These are phyloP conservation scores for Isatis lusitanica DNA, from an alignment of 441 rosid species.

Conservation along the genomic window DNA sequence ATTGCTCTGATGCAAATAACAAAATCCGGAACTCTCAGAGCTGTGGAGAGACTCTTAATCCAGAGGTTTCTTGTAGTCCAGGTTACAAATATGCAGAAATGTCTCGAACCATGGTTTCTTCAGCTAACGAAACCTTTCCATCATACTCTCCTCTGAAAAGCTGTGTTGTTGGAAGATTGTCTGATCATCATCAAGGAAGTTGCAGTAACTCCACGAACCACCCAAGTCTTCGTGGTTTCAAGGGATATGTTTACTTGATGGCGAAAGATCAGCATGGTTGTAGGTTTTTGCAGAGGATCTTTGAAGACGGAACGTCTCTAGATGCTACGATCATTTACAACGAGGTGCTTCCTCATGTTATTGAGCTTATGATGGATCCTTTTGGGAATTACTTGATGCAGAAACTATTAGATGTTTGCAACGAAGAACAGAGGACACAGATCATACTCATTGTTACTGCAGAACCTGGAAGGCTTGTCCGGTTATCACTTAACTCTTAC, in stretches of 20 bases:
- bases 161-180: constrained; percentile 22
- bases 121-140: constrained; percentile 29
- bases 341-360: constrained; percentile 54
- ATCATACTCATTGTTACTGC: constrained; percentile 46
- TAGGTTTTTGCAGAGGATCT: constrained; percentile 47
- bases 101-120: background rate
- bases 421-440: constrained; percentile 51
- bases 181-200: constrained; percentile 17
- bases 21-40: background rate
- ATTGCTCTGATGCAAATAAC: background rate
- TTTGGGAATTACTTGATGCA: constrained; percentile 68
- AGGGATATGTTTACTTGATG: constrained; percentile 44
- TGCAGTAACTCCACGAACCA: constrained; percentile 10
- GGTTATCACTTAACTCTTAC: constrained; percentile 46
- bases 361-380: constrained; percentile 60
- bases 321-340: constrained; percentile 45
- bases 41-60: constrained; percentile 13
- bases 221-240: constrained; percentile 28
- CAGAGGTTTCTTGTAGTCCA: background rate
- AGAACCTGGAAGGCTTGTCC: constrained; percentile 45
- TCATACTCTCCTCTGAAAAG: constrained; percentile 16
- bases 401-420: constrained; percentile 54
- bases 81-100: constrained; percentile 6
- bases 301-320: constrained; percentile 45
- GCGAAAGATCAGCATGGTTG: constrained; percentile 67